Conservation (phyloP, 495 filamentous ascomycete genomes). For the Elasticomyces elasticus region DNA sequence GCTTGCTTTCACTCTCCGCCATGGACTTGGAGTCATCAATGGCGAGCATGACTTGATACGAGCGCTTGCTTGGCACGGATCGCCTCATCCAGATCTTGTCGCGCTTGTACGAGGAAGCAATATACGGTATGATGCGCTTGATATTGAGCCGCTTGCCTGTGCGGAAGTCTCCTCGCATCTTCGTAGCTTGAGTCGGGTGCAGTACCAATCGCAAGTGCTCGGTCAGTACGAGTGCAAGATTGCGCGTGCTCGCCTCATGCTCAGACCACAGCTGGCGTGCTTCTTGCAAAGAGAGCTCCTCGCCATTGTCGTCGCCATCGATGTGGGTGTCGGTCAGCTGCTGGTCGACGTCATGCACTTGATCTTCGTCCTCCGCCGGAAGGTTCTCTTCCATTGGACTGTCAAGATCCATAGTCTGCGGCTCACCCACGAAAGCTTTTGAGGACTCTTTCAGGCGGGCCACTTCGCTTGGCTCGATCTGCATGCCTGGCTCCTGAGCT, state of each 20-base stretch:
- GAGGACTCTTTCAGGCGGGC: neutral
- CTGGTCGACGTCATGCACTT: slow-evolving; percentile 60
- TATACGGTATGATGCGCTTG: slow-evolving; percentile 98
- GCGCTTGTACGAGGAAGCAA: slow-evolving; percentile 91
- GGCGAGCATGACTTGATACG: slow-evolving; percentile 93
- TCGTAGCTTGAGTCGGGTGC: slow-evolving; percentile 86
- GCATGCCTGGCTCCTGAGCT: slow-evolving; percentile 40
- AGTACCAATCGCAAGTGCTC: slow-evolving; percentile 94
- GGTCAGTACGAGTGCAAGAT: slow-evolving; percentile 75
- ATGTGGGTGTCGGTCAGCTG: slow-evolving; percentile 66
- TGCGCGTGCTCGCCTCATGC: slow-evolving; percentile 72
- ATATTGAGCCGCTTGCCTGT: slow-evolving; percentile 98
- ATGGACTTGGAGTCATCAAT: slow-evolving; percentile 94
- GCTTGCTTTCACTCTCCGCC: slow-evolving; percentile 58
- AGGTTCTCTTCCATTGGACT: slow-evolving; percentile 7
- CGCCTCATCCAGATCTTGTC: slow-evolving; percentile 99
- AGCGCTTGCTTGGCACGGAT: slow-evolving; percentile 77
- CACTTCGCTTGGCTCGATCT: slow-evolving; percentile 2
- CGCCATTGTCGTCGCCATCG: slow-evolving; percentile 39
- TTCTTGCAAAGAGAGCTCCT: slow-evolving; percentile 36
- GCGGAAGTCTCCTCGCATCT: slow-evolving; percentile 91
- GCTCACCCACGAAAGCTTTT: slow-evolving; percentile 19
- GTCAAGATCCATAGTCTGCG: slow-evolving; percentile 1
- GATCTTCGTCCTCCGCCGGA: slow-evolving; percentile 38
- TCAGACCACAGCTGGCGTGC: slow-evolving; percentile 73